Evolutionary conservation across 202 grass and related monocot species (phyloP).

Genomic region (Hordeum pubiflorum): DNA sequence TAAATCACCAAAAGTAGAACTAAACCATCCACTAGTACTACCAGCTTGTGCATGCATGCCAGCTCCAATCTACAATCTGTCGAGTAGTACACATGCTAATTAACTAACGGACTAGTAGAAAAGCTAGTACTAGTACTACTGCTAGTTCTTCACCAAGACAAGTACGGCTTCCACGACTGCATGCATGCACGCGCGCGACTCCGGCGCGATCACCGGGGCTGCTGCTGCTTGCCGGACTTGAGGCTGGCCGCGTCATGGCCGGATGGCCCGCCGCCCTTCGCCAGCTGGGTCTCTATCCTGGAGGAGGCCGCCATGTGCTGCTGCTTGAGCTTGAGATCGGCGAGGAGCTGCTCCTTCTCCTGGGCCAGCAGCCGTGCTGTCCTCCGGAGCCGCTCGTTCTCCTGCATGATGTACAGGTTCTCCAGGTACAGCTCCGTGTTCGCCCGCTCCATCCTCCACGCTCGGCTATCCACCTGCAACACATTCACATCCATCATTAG

Average conservation of each 20-base stretch:
- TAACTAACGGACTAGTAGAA: too few species aligned
- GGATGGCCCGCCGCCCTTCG: background rate
- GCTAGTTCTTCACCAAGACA: too few species aligned
- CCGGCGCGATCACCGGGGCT: background rate
- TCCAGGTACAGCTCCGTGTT: conserved; percentile 60
- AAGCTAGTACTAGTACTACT: too few species aligned
- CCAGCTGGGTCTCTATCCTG: background rate
- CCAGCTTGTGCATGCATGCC: background rate
- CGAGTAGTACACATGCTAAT: too few species aligned
- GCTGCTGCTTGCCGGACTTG: conserved; percentile 11
- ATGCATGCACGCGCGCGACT: background rate
- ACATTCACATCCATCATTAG: too few species aligned
- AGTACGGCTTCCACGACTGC: background rate
- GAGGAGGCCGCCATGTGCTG: background rate
- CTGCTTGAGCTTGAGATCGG: conserved; percentile 47
- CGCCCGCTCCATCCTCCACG: conserved; percentile 42
- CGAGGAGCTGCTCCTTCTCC: conserved; percentile 64
- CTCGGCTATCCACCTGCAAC: background rate
- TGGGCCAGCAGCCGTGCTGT: conserved; percentile 50
- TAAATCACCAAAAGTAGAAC: background rate
- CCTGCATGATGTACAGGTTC: conserved; percentile 71
- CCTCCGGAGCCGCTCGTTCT: conserved; percentile 78
- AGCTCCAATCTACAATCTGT: background rate
- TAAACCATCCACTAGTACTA: background rate
- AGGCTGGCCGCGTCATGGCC: background rate